Conservation (phyloP, 257 asterid genomes). For the Capsicum pubescens region DNA sequence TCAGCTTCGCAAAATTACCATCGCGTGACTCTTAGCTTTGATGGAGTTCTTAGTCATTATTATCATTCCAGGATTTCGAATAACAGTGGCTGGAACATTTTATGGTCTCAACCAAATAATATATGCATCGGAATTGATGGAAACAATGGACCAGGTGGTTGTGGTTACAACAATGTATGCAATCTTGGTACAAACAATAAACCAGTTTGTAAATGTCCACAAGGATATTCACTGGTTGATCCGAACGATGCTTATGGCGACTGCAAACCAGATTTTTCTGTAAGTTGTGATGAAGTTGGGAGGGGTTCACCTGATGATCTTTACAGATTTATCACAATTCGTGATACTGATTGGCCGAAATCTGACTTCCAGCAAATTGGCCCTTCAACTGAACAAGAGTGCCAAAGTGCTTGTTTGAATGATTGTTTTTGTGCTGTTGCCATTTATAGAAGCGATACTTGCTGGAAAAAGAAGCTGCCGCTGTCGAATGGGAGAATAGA, state of each 20-base stretch:
- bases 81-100: constrained; percentile 42
- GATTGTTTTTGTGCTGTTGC: constrained; percentile 58
- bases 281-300: constrained; percentile 32
- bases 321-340: constrained; percentile 29
- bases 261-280: constrained; percentile 40
- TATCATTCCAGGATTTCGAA: constrained; percentile 45
- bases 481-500: constrained; percentile 44
- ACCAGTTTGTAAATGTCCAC: constrained; percentile 49
- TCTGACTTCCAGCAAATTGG: constrained; percentile 14
- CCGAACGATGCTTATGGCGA: constrained; percentile 36
- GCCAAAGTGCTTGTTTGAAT: constrained; percentile 41
- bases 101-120: constrained; percentile 36
- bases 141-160: constrained; percentile 36
- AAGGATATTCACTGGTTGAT: constrained; percentile 39
- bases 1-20: constrained; percentile 40
- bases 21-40: constrained; percentile 52
- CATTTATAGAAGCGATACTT: constrained; percentile 29
- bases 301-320: constrained; percentile 25
- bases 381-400: constrained; percentile 33
- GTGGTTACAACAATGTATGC: constrained; percentile 52
- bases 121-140: constrained; percentile 32
- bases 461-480: constrained; percentile 51
- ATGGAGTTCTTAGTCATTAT: constrained; percentile 54
- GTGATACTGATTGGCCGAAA: constrained; percentile 37
- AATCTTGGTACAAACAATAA: constrained; percentile 30